Conservation (phyloP, 768 basidiomycete genomes). For the Porphyrellus cyaneotinctus region DNA sequence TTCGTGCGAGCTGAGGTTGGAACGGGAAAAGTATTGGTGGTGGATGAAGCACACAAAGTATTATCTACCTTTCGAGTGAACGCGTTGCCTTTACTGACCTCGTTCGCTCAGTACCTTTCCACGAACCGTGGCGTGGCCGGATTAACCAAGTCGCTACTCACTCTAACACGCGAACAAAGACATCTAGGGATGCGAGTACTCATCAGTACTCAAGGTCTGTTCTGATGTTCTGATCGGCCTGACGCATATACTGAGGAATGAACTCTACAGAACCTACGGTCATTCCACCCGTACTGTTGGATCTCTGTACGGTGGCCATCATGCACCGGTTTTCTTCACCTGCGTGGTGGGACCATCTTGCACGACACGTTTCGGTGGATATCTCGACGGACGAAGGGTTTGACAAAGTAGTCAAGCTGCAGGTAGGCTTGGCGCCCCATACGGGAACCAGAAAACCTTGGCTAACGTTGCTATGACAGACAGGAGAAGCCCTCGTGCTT, state of each 20-base stretch:
- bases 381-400: conserved; percentile 53
- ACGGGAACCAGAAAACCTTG: neutral
- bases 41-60: conserved; percentile 73
- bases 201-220: conserved; percentile 66
- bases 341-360: conserved; percentile 64
- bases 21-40: conserved; percentile 61
- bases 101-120: conserved; percentile 47
- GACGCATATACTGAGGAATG: neutral
- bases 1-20: conserved; percentile 55
- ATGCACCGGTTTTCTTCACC: conserved; percentile 69
- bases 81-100: neutral
- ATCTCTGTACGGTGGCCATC: conserved; percentile 57
- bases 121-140: conserved; percentile 42
- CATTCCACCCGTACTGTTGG: conserved; percentile 58
- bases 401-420: conserved; percentile 54
- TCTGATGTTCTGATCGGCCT: neutral
- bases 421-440: conserved; percentile 37
- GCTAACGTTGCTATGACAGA: conserved; percentile 35
- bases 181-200: conserved; percentile 69
- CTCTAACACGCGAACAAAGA: conserved; percentile 60
- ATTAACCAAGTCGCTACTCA: conserved; percentile 51
- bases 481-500: conserved; percentile 62
- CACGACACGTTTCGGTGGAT: conserved; percentile 58
- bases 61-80: neutral
- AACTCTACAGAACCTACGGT: conserved; percentile 56